phyloP scores from a whole-genome alignment of 2,329 filamentous ascomycete genomes.

The Orbilia brochopaga region DNA sequence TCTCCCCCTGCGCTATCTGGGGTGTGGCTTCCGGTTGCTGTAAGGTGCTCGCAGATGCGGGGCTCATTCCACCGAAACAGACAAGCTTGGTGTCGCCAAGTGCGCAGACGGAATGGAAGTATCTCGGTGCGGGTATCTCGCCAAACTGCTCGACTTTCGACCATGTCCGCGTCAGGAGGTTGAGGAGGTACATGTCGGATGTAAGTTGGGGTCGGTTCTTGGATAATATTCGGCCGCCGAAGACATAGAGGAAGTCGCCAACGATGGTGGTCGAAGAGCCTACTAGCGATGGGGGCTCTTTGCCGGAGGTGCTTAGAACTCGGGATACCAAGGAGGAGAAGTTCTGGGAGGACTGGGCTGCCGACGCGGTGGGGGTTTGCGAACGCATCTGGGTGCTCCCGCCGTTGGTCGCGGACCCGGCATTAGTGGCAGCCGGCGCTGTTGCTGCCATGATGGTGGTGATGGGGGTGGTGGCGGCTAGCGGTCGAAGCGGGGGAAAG shows the following conservation, averaged over 20 bases:
- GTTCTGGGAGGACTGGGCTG: constrained; percentile 63
- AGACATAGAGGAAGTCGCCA: constrained; percentile 95
- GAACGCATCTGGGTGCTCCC: constrained; percentile 10
- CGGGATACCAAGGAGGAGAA: constrained; percentile 72
- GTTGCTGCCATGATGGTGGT: constrained; percentile 36
- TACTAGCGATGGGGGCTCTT: constrained; percentile 87
- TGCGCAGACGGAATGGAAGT: constrained; percentile 95
- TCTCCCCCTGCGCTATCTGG: constrained; percentile 29
- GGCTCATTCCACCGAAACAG: constrained; percentile 98
- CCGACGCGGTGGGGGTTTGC: constrained; percentile 36
- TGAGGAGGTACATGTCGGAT: constrained; percentile 89
- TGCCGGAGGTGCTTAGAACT: constrained; percentile 81
- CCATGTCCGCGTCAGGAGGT: constrained; percentile 91
- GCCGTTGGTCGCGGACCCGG: constrained; percentile 22
- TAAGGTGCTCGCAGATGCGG: constrained; percentile 56
- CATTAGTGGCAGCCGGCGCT: constrained; percentile 27
- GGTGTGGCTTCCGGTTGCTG: constrained; percentile 27
- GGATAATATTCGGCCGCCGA: constrained; percentile 87
- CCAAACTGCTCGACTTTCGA: constrained; percentile 83
- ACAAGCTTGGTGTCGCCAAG: constrained; percentile 95
- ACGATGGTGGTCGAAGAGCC: constrained; percentile 94
- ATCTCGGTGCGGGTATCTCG: constrained; percentile 86
- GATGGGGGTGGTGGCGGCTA: not conserved
- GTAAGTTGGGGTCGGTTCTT: constrained; percentile 82
- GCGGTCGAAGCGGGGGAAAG: constrained; percentile 16